Evolutionary conservation across 176 grass and related monocot genomes (phyloP).

Genomic region (Hordeum vulgare): DNA sequence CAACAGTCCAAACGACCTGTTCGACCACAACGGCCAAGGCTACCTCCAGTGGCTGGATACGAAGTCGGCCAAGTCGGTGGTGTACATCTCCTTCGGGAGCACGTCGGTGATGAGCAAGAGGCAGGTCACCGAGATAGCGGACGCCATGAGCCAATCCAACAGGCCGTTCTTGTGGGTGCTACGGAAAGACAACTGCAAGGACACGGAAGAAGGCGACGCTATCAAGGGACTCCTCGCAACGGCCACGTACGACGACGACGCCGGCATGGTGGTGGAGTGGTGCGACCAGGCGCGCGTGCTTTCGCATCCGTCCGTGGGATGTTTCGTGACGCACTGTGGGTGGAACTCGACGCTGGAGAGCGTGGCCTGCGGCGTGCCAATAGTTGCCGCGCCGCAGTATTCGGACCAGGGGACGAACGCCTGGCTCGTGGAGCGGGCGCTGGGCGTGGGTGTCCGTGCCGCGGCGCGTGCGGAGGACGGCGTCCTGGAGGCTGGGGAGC

Average conservation of each 20-base stretch:
- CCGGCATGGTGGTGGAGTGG: constrained; percentile 59
- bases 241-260: background rate
- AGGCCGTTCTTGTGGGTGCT: constrained; percentile 65
- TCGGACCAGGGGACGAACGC: constrained; percentile 74
- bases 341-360: constrained; percentile 68
- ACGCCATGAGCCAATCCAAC: constrained; percentile 21
- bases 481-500: constrained; percentile 36
- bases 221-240: background rate
- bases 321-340: constrained; percentile 70
- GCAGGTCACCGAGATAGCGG: constrained; percentile 44
- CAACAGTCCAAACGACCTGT: constrained; percentile 37
- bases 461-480: background rate
- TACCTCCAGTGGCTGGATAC: constrained; percentile 55
- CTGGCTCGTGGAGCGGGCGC: constrained; percentile 39
- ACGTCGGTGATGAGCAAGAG: constrained; percentile 34
- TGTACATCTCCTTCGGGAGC: constrained; percentile 92
- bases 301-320: constrained; percentile 44
- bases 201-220: background rate
- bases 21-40: constrained; percentile 12
- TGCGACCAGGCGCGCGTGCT: constrained; percentile 74
- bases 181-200: constrained; percentile 47
- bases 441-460: constrained; percentile 51
- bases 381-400: constrained; percentile 50
- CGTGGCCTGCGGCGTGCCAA: constrained; percentile 48
- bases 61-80: constrained; percentile 43